Evolutionary conservation across 2,329 filamentous ascomycete species (phyloP).

Genomic region (Penicillium sp.): DNA sequence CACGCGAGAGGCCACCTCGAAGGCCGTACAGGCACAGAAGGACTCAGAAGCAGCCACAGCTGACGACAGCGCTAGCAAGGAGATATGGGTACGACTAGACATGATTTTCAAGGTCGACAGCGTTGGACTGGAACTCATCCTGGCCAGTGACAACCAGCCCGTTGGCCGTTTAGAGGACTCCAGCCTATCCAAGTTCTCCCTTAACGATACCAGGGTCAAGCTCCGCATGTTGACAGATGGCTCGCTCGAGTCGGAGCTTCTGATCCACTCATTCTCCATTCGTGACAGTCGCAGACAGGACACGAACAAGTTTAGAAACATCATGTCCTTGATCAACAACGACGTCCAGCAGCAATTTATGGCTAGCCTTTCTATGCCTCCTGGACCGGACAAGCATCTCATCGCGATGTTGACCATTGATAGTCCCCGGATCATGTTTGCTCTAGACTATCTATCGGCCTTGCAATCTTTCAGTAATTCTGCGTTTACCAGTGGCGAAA

Average conservation of each 20-base stretch:
- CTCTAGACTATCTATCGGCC: constrained; percentile 90
- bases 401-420: constrained; percentile 92
- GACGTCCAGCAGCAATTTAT: constrained; percentile 93
- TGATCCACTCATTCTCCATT: constrained; percentile 92
- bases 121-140: constrained; percentile 80
- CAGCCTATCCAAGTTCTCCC: constrained; percentile 87
- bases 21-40: constrained; percentile 48
- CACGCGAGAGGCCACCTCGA: constrained; percentile 48
- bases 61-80: constrained; percentile 51
- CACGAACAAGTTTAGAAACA: constrained; percentile 92
- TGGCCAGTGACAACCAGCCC: constrained; percentile 68
- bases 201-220: constrained; percentile 89
- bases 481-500: constrained; percentile 57
- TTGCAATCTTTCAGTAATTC: constrained; percentile 76
- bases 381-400: constrained; percentile 71
- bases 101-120: constrained; percentile 84
- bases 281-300: constrained; percentile 83
- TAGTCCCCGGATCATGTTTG: constrained; percentile 90
- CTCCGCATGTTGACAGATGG: constrained; percentile 88
- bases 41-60: constrained; percentile 54
- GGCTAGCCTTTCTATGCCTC: constrained; percentile 91
- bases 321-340: constrained; percentile 95
- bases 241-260: constrained; percentile 84
- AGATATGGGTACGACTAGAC: constrained; percentile 89
- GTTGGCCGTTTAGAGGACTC: constrained; percentile 72